Evolutionary conservation across 106 monocot genomes (phyloP).

Genomic region (Platanthera zijinensis): DNA sequence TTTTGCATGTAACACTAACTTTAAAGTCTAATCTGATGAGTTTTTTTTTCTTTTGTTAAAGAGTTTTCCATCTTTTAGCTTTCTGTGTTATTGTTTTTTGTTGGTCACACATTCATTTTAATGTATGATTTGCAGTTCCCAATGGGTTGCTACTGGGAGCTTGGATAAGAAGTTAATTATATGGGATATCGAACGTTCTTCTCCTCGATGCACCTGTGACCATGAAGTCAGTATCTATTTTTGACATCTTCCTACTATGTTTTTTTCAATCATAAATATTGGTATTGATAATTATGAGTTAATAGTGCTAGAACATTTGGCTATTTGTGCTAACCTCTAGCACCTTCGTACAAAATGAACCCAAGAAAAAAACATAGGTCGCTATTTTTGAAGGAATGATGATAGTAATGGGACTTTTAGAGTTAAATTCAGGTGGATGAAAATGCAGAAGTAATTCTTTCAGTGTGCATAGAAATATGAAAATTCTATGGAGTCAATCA

Average conservation of each 20-base stretch:
- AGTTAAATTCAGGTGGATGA: neutral
- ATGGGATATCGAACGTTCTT: conserved; percentile 66
- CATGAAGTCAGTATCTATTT: conserved; percentile 44
- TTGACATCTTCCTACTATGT: neutral
- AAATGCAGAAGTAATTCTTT: neutral
- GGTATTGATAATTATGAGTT: neutral
- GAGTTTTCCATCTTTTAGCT: too few relatives aligned
- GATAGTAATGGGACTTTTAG: neutral
- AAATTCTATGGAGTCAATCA: neutral
- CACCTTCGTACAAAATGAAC: too few relatives aligned
- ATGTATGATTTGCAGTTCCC: conserved; percentile 21
- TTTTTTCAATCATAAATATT: neutral
- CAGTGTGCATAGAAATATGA: neutral
- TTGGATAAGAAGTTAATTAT: conserved; percentile 88
- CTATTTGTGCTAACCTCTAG: too few relatives aligned
- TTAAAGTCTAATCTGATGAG: too few relatives aligned
- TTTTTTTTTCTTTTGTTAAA: too few relatives aligned
- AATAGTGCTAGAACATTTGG: neutral
- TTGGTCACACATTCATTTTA: too few relatives aligned
- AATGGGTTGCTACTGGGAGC: conserved; percentile 69
- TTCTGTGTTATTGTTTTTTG: too few relatives aligned
- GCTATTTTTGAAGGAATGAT: neutral
- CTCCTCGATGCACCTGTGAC: conserved; percentile 48
- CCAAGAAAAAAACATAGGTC: neutral
- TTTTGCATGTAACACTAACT: too few relatives aligned